These are phyloP conservation scores for Lindgomyces ingoldianus DNA, from an alignment of 495 filamentous ascomycete species.

Conservation along the genomic window DNA sequence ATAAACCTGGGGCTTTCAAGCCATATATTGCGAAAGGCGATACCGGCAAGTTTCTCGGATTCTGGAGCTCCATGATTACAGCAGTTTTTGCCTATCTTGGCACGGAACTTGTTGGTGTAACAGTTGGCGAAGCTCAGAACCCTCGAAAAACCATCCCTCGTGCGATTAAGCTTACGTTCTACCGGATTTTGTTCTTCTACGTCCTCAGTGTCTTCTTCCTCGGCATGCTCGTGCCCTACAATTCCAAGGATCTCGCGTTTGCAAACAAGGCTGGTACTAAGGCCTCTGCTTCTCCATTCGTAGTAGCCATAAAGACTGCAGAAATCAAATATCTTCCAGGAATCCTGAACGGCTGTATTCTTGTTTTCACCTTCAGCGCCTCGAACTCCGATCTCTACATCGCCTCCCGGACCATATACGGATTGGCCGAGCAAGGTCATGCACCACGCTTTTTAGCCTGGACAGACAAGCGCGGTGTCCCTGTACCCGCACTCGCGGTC, in stretches of 20 bases:
- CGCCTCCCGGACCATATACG: constrained; percentile 77
- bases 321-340: constrained; percentile 57
- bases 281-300: constrained; percentile 62
- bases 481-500: constrained; percentile 64
- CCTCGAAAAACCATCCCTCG: constrained; percentile 45
- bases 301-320: constrained; percentile 59
- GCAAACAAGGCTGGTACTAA: constrained; percentile 46
- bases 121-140: constrained; percentile 53
- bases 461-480: constrained; percentile 75
- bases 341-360: constrained; percentile 66
- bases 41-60: constrained; percentile 32
- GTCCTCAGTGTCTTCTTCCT: constrained; percentile 56
- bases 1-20: constrained; percentile 40
- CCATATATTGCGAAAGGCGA: constrained; percentile 33
- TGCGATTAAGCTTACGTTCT: constrained; percentile 47
- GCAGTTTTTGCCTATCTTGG: constrained; percentile 46
- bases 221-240: constrained; percentile 59
- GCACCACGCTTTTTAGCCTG: constrained; percentile 70
- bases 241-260: constrained; percentile 55
- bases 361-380: constrained; percentile 78
- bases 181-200: constrained; percentile 48
- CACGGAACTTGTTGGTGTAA: constrained; percentile 78
- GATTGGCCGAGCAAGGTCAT: constrained; percentile 72
- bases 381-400: constrained; percentile 83
- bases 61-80: constrained; percentile 37